Conservation (phyloP, 495 filamentous ascomycete genomes). For the Terfezia claveryi region DNA sequence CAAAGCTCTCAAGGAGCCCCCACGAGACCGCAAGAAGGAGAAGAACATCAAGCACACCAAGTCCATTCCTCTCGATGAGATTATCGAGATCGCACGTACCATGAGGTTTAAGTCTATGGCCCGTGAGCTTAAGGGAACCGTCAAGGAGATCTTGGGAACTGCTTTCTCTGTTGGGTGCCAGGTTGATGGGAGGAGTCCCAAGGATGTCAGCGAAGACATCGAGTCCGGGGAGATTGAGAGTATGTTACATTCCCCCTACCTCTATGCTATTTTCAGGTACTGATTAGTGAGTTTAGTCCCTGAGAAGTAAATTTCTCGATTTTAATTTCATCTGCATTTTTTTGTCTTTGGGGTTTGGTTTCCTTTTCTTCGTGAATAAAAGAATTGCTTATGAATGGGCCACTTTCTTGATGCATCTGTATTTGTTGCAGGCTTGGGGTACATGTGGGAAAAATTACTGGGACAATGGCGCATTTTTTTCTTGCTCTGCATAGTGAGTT, state of each 20-base stretch:
- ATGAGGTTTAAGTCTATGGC: slow-evolving; percentile 90
- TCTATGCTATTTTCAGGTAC: background rate
- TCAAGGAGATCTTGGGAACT: slow-evolving; percentile 92
- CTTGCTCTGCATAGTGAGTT: background rate
- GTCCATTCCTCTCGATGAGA: slow-evolving; percentile 82
- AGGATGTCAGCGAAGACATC: slow-evolving; percentile 77
- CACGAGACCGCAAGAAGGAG: slow-evolving; percentile 99
- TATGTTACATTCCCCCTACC: slow-evolving; percentile 28
- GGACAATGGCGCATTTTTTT: background rate
- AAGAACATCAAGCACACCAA: slow-evolving; percentile 99
- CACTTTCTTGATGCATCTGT: background rate
- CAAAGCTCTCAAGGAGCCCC: slow-evolving; percentile 97
- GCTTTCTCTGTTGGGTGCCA: slow-evolving; percentile 92
- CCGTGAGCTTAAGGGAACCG: slow-evolving; percentile 72
- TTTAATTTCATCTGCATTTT: background rate
- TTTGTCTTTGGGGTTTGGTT: background rate
- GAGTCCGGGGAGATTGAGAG: slow-evolving; percentile 88
- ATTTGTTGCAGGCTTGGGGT: background rate
- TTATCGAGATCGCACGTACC: slow-evolving; percentile 78
- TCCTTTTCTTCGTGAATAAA: background rate
- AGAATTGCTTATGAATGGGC: background rate
- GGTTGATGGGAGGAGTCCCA: slow-evolving; percentile 88
- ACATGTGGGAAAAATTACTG: background rate
- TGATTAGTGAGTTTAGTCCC: slow-evolving; percentile 47
- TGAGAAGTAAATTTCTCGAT: slow-evolving; percentile 47